Evolutionary conservation across 1,139 yeast genomes (phyloP), one percentile per base, ranked within the genome.

Genomic region (Nakaseomyces bracarensis): DNA sequence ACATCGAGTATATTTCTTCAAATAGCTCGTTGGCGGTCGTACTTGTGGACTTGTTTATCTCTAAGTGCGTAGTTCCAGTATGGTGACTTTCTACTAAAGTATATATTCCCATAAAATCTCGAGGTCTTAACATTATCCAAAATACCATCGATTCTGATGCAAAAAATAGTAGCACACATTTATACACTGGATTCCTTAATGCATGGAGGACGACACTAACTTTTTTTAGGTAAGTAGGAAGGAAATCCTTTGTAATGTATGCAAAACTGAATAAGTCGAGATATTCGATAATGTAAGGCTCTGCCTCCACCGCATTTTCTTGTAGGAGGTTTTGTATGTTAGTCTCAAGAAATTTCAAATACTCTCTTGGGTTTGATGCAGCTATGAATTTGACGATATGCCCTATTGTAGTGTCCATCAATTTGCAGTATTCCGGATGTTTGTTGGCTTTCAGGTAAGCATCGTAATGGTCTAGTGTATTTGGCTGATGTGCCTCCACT

Each of bases 121-220:
- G 39, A 6, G 63, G 60, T 34, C 63, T 46, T 6, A 62, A 49
- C 52, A 59, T 49, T 20, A 60, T 51, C 64, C 64, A 60, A 36
- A 51, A 52, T 40, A 50, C 48, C 8, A 58, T 39, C 1, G 61
- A 48, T 30, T 54, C 57, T 4, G 61, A 49, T 8, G 58, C 51
- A 37, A 49, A 58, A 42, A 47, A 52, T 36, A 60, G 46, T 35
- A 57, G 40, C 15, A 54, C 34, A 40, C 58, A 54, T 36, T 52
- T 57, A 30, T 50, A 52, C 4, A 54, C 46, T 3, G 54, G 49
- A 36, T 50, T 59, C 40, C 49, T 52, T 36, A 55, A 42, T 18
- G 43, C 39, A 15, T 41, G 43, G 1, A 55, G 45, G 29, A 57
- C 36, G 15, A 44, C 44, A 27, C 50, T 50, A 9, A 54, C 38